Evolutionary conservation across 345 rosid species (phyloP).

Genomic region (Clarkia xantiana): DNA sequence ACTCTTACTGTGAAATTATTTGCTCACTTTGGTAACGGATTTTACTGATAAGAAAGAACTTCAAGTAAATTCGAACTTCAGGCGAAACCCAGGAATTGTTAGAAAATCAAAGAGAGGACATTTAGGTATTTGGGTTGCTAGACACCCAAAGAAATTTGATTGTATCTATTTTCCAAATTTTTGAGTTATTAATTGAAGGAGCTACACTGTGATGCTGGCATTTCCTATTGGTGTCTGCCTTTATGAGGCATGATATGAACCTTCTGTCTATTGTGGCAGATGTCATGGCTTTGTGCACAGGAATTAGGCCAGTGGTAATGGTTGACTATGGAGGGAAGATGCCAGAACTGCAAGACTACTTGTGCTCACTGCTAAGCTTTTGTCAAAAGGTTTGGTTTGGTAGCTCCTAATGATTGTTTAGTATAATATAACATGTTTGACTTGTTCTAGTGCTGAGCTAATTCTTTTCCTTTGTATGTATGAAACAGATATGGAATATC

Average conservation of each 20-base stretch:
- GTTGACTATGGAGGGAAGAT: slow-evolving; percentile 89
- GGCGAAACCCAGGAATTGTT: too few relatives aligned
- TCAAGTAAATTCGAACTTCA: too few relatives aligned
- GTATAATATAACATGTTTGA: neutral
- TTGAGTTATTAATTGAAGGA: too few relatives aligned
- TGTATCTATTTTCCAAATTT: too few relatives aligned
- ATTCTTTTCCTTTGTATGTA: neutral
- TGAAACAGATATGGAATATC: neutral
- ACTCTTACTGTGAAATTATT: too few relatives aligned
- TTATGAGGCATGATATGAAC: neutral
- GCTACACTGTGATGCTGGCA: neutral
- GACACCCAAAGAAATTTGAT: too few relatives aligned
- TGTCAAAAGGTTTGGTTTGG: slow-evolving; percentile 40
- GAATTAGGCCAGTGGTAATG: slow-evolving; percentile 88
- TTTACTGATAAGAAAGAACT: too few relatives aligned
- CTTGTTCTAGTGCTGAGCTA: neutral
- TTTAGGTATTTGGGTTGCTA: too few relatives aligned
- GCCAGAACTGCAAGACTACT: slow-evolving; percentile 64
- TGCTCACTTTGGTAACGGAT: too few relatives aligned
- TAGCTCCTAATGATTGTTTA: neutral
- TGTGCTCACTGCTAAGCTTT: slow-evolving; percentile 45
- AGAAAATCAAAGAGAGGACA: too few relatives aligned
- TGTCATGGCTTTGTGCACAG: slow-evolving; percentile 54
- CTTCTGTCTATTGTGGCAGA: slow-evolving; percentile 28
- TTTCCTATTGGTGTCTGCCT: neutral